These are phyloP conservation scores for Lactifluus subvellereus DNA, from an alignment of 768 basidiomycete genomes.

Conservation along the genomic window DNA sequence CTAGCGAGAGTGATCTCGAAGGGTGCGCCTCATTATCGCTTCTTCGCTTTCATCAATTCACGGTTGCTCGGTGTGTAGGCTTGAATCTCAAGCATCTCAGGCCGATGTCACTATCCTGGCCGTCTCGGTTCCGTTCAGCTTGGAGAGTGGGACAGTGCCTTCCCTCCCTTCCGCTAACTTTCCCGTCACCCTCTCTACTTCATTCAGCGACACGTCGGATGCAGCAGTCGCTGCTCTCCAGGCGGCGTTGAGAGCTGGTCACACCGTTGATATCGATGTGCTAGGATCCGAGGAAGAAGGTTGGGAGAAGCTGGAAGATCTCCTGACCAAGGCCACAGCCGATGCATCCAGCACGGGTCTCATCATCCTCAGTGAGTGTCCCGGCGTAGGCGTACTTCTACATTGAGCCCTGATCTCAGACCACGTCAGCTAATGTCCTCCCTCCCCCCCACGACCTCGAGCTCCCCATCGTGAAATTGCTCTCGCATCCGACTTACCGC, in stretches of 20 bases:
- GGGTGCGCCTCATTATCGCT: constrained; percentile 36
- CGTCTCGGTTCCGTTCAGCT: constrained; percentile 53
- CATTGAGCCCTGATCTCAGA: constrained; percentile 10
- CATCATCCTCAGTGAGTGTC: constrained; percentile 56
- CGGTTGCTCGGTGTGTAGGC: constrained; percentile 2
- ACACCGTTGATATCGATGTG: constrained; percentile 68
- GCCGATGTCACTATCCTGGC: constrained; percentile 38
- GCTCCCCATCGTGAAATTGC: constrained; percentile 69
- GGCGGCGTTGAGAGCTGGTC: constrained; percentile 60
- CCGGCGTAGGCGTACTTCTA: neutral
- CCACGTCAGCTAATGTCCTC: constrained; percentile 63
- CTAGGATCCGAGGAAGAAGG: constrained; percentile 47
- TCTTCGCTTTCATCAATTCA: neutral
- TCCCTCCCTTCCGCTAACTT: constrained; percentile 37
- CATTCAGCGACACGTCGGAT: constrained; percentile 46
- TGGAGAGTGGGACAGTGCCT: constrained; percentile 43
- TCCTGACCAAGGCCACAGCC: constrained; percentile 56
- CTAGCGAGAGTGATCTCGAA: constrained; percentile 28
- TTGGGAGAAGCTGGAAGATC: constrained; percentile 65
- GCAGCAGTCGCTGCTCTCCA: constrained; percentile 49
- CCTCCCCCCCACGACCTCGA: constrained; percentile 72
- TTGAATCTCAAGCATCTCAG: constrained; percentile 22
- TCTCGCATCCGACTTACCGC: constrained; percentile 69
- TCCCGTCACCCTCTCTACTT: constrained; percentile 49
- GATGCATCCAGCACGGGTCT: constrained; percentile 36